Base-by-base conservation (phyloP, 257 asterid genomes). In the Lithospermum erythrorhizon region DNA sequence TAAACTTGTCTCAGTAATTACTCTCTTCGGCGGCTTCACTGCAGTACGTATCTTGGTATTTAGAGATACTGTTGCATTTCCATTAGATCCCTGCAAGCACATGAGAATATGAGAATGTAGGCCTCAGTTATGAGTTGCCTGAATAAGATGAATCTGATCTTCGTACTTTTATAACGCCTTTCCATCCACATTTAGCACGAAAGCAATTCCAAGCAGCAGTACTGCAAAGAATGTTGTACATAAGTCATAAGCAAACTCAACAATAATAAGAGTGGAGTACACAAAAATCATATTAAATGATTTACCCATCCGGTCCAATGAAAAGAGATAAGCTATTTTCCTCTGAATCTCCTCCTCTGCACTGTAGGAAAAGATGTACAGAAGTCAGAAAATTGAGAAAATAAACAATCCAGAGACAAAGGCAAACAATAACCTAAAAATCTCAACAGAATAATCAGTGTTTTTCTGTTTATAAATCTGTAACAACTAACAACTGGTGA, bases 161-260 rank as follows among this genome's bases (percentile, higher is more conserved):
- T 53, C 47, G 29, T 13, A 91, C 98, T 62, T 78, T 81, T 9
- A 88, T 81, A 22, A 63, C 21, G 68, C 98, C 98, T 68, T 56
- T 81, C 98, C 95, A 88, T 54, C 95, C 95, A 71, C 98, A 91
- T 72, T 75, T 88, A 68, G 72, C 97, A 63, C 97, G 90, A 77
- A 81, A 81, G 74, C 97, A 91, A 49, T 64, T 86, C 96, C 97
- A 91, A 55, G 54, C 14, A 66, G 98, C 98, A 63, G 78, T 75
- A 66, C 70, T 76, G 18, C 98, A 87, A 79, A 8, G 67, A 76
- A 74, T 53, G 54, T 58, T 61, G 16, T 55, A 70, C 63, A 62
- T 13, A 57, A 57, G 62, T 82, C 63, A 73, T 52, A 53, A 62
- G 47, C 49, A 53, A 70, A 65, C 56, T 58, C 49, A 56, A 22